These are phyloP conservation scores for Mycocentrospora acerina DNA, from an alignment of 2,329 filamentous ascomycete genomes.

Conservation along the genomic window DNA sequence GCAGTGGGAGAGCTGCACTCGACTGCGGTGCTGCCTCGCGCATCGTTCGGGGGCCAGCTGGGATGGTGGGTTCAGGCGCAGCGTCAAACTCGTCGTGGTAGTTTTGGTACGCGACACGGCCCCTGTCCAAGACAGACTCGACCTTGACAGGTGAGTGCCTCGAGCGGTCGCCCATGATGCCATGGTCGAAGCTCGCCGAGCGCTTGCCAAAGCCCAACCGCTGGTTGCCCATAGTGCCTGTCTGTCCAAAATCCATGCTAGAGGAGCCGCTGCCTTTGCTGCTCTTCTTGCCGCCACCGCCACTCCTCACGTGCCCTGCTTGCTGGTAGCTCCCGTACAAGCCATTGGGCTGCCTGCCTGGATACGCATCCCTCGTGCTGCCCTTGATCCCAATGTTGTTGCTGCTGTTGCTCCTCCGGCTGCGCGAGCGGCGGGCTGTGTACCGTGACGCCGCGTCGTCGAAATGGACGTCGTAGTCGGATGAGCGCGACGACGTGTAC, in stretches of 20 bases:
- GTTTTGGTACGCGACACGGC: constrained; percentile 45
- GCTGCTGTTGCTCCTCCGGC: constrained; percentile 77
- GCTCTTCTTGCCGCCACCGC: constrained; percentile 63
- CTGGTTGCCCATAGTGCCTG: constrained; percentile 59
- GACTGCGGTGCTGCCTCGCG: constrained; percentile 45
- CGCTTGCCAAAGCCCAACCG: constrained; percentile 58
- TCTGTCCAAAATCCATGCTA: constrained; percentile 66
- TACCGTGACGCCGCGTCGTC: constrained; percentile 44
- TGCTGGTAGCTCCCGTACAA: constrained; percentile 31
- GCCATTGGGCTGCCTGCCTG: constrained; percentile 23
- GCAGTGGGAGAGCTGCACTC: constrained; percentile 40
- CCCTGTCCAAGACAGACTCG: constrained; percentile 48
- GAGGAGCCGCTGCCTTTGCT: constrained; percentile 70
- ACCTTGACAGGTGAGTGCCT: constrained; percentile 35
- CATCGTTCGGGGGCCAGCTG: constrained; percentile 69
- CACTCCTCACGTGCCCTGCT: constrained; percentile 34
- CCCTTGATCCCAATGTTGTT: constrained; percentile 59
- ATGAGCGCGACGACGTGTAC: constrained; percentile 61
- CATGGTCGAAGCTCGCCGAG: constrained; percentile 74
- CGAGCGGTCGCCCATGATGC: constrained; percentile 21
- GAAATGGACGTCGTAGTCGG: constrained; percentile 52
- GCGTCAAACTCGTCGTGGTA: constrained; percentile 69
- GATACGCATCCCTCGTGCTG: constrained; percentile 37
- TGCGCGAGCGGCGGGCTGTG: constrained; percentile 48
- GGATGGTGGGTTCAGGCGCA: constrained; percentile 82